Evolutionary conservation across 495 filamentous ascomycete genomes (phyloP).

Genomic region (Amorphotheca resinae): DNA sequence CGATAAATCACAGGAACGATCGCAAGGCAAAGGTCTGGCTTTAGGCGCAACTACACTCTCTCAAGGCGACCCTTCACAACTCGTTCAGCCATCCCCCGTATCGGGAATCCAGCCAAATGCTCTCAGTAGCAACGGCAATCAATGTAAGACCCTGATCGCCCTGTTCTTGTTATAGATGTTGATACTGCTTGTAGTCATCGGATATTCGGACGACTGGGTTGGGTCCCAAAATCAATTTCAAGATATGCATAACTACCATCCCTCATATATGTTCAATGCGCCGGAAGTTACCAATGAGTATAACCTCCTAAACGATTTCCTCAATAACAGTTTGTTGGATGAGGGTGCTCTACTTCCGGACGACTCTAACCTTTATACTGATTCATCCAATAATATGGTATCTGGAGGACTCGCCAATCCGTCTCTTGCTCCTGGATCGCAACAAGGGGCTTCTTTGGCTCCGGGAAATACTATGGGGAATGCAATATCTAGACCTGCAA

Average conservation of each 20-base stretch:
- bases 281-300: conserved; percentile 93
- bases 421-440: conserved; percentile 8
- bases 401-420: conserved; percentile 19
- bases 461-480: conserved; percentile 30
- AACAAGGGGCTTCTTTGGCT: conserved; percentile 2
- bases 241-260: conserved; percentile 89
- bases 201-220: conserved; percentile 46
- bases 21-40: conserved; percentile 13
- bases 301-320: conserved; percentile 89
- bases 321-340: conserved; percentile 76
- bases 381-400: conserved; percentile 17
- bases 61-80: conserved; percentile 29
- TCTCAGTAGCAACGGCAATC: conserved; percentile 49
- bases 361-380: conserved; percentile 32
- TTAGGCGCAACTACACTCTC: conserved; percentile 11
- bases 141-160: conserved; percentile 50
- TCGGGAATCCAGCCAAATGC: conserved; percentile 40
- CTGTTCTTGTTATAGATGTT: conserved; percentile 1
- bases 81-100: conserved; percentile 43
- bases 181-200: conserved; percentile 44
- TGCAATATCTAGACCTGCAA: conserved; percentile 45
- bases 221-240: conserved; percentile 61
- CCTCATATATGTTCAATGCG: conserved; percentile 89
- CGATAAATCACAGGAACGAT: conserved; percentile 15
- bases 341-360: conserved; percentile 55